Conservation (phyloP, 352 stramenopile genomes). For the Pythium phragmitis region DNA sequence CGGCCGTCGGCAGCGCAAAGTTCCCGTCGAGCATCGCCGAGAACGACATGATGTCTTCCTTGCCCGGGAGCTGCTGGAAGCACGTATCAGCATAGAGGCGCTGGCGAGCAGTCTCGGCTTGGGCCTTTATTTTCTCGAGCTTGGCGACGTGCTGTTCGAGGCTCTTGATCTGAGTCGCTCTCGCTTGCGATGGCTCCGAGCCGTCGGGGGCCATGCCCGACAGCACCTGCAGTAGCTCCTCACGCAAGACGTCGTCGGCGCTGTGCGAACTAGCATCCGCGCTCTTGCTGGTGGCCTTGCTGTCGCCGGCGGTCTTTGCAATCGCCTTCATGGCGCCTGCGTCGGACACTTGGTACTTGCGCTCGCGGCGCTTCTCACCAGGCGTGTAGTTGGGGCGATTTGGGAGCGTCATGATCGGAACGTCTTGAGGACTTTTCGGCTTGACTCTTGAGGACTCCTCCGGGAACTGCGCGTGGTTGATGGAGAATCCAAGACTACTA, state of each 20-base stretch:
- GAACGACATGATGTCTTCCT: slow-evolving; percentile 21
- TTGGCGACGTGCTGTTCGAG: slow-evolving; percentile 19
- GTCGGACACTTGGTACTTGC: slow-evolving; percentile 25
- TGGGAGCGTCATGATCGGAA: slow-evolving; percentile 52
- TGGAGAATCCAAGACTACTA: slow-evolving; percentile 27
- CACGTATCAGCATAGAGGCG: slow-evolving; percentile 13
- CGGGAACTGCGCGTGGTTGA: slow-evolving; percentile 15
- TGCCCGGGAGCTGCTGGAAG: slow-evolving; percentile 16
- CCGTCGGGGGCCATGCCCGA: slow-evolving; percentile 15
- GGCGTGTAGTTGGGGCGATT: slow-evolving; percentile 54
- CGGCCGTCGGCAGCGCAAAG: not conserved
- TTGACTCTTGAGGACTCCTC: slow-evolving; percentile 11
- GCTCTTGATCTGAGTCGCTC: slow-evolving; percentile 1
- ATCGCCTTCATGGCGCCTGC: slow-evolving; percentile 1
- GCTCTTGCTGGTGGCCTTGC: slow-evolving; percentile 5
- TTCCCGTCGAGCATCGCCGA: slow-evolving; percentile 14
- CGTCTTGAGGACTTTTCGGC: not conserved
- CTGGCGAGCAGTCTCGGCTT: slow-evolving; percentile 12
- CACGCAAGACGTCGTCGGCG: slow-evolving; percentile 20
- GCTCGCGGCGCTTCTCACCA: slow-evolving; percentile 40
- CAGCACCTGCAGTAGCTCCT: slow-evolving; percentile 29
- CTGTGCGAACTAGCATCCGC: not conserved
- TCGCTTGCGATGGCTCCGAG: not conserved
- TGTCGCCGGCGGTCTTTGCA: not conserved
- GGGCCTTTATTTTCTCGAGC: slow-evolving; percentile 13